These are phyloP conservation scores for Pisolithus thermaeus DNA, from an alignment of 1,284 basidiomycete genomes.

Conservation along the genomic window DNA sequence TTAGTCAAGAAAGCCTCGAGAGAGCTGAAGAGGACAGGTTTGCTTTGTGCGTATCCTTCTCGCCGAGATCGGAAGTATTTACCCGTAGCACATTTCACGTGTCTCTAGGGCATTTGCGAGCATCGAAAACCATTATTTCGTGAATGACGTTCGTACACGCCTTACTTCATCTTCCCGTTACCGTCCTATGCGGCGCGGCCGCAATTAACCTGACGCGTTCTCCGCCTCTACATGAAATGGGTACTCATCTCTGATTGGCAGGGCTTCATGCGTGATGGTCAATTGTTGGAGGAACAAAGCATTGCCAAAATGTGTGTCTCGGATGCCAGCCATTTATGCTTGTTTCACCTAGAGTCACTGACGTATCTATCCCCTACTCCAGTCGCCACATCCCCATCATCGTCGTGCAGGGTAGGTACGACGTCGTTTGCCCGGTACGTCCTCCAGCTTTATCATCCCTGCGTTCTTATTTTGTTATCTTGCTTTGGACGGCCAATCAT, in stretches of 20 bases:
- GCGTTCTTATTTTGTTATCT: background rate
- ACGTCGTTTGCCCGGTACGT: constrained; percentile 71
- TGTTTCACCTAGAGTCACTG: background rate
- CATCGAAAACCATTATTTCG: constrained; percentile 92
- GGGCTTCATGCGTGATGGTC: constrained; percentile 90
- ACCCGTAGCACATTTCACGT: constrained; percentile 6
- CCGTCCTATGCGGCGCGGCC: background rate
- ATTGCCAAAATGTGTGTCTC: constrained; percentile 81
- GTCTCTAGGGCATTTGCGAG: constrained; percentile 71
- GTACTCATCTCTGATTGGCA: constrained; percentile 17
- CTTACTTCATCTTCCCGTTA: background rate
- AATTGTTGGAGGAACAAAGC: constrained; percentile 76
- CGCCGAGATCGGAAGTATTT: background rate
- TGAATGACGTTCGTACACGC: constrained; percentile 53
- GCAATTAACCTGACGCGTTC: background rate
- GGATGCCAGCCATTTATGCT: background rate
- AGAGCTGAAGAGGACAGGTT: constrained; percentile 70
- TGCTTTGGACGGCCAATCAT: background rate
- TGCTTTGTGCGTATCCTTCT: constrained; percentile 53
- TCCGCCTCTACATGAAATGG: background rate
- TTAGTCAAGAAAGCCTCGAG: constrained; percentile 67
- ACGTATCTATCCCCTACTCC: constrained; percentile 10
- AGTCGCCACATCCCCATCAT: constrained; percentile 83
- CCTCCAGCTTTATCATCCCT: background rate
- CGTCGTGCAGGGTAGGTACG: constrained; percentile 84